These are phyloP conservation scores for Saccharomycopsis hybrid DNA, from an alignment of 1,139 yeast species.

Conservation along the genomic window DNA sequence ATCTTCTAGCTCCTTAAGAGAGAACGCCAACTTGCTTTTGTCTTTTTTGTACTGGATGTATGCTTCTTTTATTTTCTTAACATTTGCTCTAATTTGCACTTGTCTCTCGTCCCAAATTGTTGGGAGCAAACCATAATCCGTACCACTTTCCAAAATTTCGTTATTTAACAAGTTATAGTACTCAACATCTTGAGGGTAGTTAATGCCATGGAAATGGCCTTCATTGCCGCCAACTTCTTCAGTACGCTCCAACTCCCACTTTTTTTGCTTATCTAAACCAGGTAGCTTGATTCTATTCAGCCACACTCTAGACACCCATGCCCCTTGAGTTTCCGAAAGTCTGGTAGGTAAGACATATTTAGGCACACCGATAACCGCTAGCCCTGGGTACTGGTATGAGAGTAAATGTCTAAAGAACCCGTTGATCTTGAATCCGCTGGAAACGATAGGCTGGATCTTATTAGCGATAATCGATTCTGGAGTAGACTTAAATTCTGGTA, in stretches of 20 bases:
- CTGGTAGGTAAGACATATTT: conserved; percentile 54
- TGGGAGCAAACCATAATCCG: conserved; percentile 34
- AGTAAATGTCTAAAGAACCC: conserved; percentile 49
- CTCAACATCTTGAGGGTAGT: conserved; percentile 43
- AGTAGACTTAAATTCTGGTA: conserved; percentile 30
- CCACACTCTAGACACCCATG: conserved; percentile 50
- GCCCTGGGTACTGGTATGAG: conserved; percentile 47
- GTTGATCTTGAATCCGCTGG: conserved; percentile 39
- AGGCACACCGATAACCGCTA: conserved; percentile 48
- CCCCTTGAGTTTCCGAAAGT: conserved; percentile 52
- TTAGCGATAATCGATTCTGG: background rate
- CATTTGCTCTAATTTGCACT: conserved; percentile 31
- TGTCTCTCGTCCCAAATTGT: conserved; percentile 36
- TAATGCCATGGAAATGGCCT: conserved; percentile 38
- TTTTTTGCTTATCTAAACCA: conserved; percentile 33
- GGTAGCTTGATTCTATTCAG: conserved; percentile 43
- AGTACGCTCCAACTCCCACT: conserved; percentile 35
- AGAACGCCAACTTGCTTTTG: conserved; percentile 30
- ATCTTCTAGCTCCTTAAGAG: conserved; percentile 31
- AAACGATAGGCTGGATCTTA: conserved; percentile 11
- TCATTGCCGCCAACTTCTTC: conserved; percentile 34
- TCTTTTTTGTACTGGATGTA: conserved; percentile 31
- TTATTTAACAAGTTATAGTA: conserved; percentile 36
- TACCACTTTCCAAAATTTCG: conserved; percentile 29
- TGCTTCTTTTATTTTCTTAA: conserved; percentile 34